Conservation (phyloP, 805 yeast genomes). For the Wickerhamomyces ciferrii region DNA sequence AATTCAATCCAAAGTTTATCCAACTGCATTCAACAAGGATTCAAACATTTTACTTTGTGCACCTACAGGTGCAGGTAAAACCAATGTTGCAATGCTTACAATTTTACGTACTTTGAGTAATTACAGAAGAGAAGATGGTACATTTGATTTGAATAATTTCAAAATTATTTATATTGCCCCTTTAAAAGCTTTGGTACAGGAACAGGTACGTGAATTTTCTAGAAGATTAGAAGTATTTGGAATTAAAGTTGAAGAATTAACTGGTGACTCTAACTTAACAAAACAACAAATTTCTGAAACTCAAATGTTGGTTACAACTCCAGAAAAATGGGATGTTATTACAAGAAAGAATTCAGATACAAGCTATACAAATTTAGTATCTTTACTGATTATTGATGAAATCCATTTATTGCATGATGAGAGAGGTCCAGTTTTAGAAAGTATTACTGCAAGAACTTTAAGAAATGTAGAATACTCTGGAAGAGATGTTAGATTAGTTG, state of each 20-base stretch:
- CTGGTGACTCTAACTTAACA: constrained; percentile 83
- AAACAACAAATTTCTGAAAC: constrained; percentile 72
- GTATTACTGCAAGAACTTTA: constrained; percentile 73
- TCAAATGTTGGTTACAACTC: constrained; percentile 86
- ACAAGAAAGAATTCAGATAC: constrained; percentile 76
- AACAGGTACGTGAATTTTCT: constrained; percentile 83
- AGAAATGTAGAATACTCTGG: constrained; percentile 39
- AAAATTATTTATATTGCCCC: constrained; percentile 91
- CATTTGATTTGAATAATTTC: constrained; percentile 48
- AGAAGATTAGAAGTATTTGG: constrained; percentile 63
- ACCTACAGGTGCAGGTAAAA: constrained; percentile 98
- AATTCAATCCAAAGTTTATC: constrained; percentile 79
- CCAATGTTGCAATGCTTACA: constrained; percentile 90
- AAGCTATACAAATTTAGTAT: constrained; percentile 58
- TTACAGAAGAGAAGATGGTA: constrained; percentile 42
- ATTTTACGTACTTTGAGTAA: constrained; percentile 58
- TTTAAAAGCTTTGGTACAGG: constrained; percentile 90
- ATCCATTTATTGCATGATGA: constrained; percentile 89
- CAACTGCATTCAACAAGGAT: constrained; percentile 69
- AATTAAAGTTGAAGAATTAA: constrained; percentile 68
- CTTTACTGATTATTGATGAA: constrained; percentile 81
- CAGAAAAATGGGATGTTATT: constrained; percentile 96
- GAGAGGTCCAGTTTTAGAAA: constrained; percentile 92
- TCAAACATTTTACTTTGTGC: constrained; percentile 83
- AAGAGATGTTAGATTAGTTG: constrained; percentile 64